phyloP scores from a whole-genome alignment of 2,329 filamentous ascomycete genomes.

The Epichloe gansuensis region DNA sequence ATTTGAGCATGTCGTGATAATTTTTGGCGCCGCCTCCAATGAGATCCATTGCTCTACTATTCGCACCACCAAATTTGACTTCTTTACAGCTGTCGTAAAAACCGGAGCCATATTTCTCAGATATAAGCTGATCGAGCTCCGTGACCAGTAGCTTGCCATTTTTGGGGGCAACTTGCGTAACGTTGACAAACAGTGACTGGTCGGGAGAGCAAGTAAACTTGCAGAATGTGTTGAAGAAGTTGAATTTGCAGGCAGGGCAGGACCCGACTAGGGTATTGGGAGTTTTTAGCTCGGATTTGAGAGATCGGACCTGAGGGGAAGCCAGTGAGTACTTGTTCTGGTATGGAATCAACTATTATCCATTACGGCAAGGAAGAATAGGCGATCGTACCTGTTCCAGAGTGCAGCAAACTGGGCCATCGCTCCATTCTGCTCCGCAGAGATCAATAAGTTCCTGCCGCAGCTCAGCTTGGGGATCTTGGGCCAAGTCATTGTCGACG shows the following conservation, averaged over 20 bases:
- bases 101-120: slow-evolving; percentile 67
- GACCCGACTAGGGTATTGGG: slow-evolving; percentile 82
- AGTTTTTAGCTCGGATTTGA: slow-evolving; percentile 74
- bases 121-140: slow-evolving; percentile 81
- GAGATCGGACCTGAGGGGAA: slow-evolving; percentile 50
- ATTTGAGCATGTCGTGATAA: slow-evolving; percentile 76
- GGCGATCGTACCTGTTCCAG: slow-evolving; percentile 52
- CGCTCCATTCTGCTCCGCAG: slow-evolving; percentile 77
- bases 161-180: slow-evolving; percentile 60
- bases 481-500: slow-evolving; percentile 75
- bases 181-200: slow-evolving; percentile 88
- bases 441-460: slow-evolving; percentile 69
- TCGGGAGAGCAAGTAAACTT: slow-evolving; percentile 97
- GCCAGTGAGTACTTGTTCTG: neutral
- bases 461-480: slow-evolving; percentile 56
- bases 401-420: slow-evolving; percentile 74
- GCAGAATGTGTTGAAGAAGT: slow-evolving; percentile 98
- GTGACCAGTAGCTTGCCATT: slow-evolving; percentile 54
- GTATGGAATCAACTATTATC: neutral
- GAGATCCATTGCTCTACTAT: slow-evolving; percentile 85
- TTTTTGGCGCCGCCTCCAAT: slow-evolving; percentile 93
- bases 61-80: slow-evolving; percentile 93
- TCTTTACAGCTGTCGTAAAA: slow-evolving; percentile 98
- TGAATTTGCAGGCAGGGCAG: slow-evolving; percentile 93
- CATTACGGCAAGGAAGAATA: slow-evolving; percentile 3